Evolutionary conservation across 768 basidiomycete genomes (phyloP), one percentile per base, ranked within the genome.

Genomic region (Leccinum subtestaceum): DNA sequence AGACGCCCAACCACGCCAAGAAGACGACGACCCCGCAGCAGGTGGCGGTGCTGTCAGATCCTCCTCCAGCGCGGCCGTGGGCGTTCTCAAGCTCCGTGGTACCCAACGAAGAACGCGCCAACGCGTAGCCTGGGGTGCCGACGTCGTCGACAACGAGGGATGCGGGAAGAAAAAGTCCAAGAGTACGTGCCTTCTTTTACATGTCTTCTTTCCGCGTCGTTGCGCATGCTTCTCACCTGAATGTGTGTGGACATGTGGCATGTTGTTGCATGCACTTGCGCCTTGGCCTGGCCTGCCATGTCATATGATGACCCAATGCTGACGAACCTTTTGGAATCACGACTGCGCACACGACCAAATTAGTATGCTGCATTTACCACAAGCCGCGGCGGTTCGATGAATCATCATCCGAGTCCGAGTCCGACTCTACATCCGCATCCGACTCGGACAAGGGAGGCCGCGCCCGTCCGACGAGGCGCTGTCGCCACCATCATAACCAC

Each of bases 281-380:
- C 45, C 21, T 13, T 23, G 45, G 8, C 38, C 11, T 21, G 45
- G 7, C 38, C 32, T 36, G 17, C 15, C 36, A 38, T 17, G 38
- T 15, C 13, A 36, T 8, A 17, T 8, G 38, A n/a, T 11, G 40
- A 40, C 2, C 29, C 40, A 8, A n/a, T 19, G 40, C 40, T 43
- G 40, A 43, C 40, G 17, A 19, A 43, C 10, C n/a, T 43, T 43
- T 2, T 40, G 38, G 17, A 40, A 40, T 40, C 38, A 17, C 4
- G 17, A 40, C 17, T 54, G 34, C 36, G 17, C 21, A 8, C 11
- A 32, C 36, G 36, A 38, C 17, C 38, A 17, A 40, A 40, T n/a
- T 62, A 98, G 95, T 97, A 52, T 98, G 95, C 71, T 98, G 95
- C 72, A 96, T 98, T 67, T 96, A 95, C 68, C 92, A 94, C 70